Evolutionary conservation across 306 rosid species (phyloP), one percentile per base, ranked within the genome.

Genomic region (Hippophae gyantsensis): DNA sequence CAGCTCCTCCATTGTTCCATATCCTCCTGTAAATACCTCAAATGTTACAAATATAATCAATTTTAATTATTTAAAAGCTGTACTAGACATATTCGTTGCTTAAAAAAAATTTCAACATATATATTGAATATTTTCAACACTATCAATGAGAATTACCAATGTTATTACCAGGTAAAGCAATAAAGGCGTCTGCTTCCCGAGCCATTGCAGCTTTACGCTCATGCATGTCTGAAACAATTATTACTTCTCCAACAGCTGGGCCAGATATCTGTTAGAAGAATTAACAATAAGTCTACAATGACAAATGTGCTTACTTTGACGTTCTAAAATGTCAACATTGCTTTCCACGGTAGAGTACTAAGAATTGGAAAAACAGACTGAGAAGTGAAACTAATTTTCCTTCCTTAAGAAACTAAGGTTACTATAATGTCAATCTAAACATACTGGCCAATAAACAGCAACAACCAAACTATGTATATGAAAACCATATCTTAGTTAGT

Each of bases 1-100:
- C 61, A 83, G 80, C 76, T 90, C 97, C 72, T 90, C 97, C 97
- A 90, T 84, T 18, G 97, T 90, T 76, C 97, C 97, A 73, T 90
- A 90, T 63, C 97, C 97, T 82, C 97, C 97, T 90, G 58, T 45
- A 52, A 45, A 65, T 40, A 57, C 48, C 48, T 49, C 32, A 18
- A 11, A 48, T 12, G 23, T 48, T 18, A 18, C 23, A 18, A 18
- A 18, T 18, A 18, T 18, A 18, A 18, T 18, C 23, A 18, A 18
- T 18, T 18, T 18, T 18, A 18, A 18, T 18, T 18, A 18, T 18
- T 18, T 18, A 18, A 18, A 18, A 18, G 23, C 23, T 18, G 23
- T 18, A 18, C 23, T 18, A 18, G 23, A 18, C 23, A 18, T 18
- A 18, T 18, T 18, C 23, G 23, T 18, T 18, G 1, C 1, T 18